Evolutionary conservation across 108 stramenopile species (phyloP), one percentile per base, ranked within the genome.

Genomic region (Epipyxis sp.): DNA sequence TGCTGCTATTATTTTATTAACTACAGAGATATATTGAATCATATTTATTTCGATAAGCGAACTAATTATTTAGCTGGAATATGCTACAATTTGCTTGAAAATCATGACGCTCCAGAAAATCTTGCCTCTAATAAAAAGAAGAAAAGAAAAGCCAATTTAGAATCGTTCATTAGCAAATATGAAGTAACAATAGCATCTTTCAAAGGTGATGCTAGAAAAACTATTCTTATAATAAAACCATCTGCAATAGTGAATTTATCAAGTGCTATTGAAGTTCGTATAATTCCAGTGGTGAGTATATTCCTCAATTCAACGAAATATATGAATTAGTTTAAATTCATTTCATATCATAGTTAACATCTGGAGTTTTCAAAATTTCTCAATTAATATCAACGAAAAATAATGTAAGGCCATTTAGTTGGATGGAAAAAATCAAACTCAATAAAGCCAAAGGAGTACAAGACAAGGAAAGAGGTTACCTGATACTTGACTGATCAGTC

Each of bases 31-130:
- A 42, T 81, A 27, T 27, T 83, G 67, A 83, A 81, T 76, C 81
- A 83, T 59, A 62, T 77, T 40, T 83, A 83, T 58, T 69, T 83
- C 0, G 83, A 83, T 79, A 83, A 83, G 68, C 81, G 83, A 35
- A 58, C 78, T 41, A 71, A 82, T 20, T 83, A 77, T 54, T 78
- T 78, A 1, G 81, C 78, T 1, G 80, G 34, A 1, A 42, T 80
- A 20, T 69, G 77, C n/a, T n/a, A n/a, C n/a, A n/a, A n/a, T n/a
- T n/a, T n/a, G n/a, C n/a, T n/a, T n/a, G n/a, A n/a, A n/a, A n/a
- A n/a, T n/a, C n/a, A n/a, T n/a, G n/a, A n/a, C n/a, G n/a, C n/a
- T n/a, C n/a, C n/a, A n/a, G n/a, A n/a, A n/a, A n/a, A n/a, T n/a
- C n/a, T n/a, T n/a, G n/a, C n/a, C n/a, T n/a, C n/a, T n/a, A n/a